A percentile compares a stretch with the other conserved stretches of the same genome.
These are phyloP conservation scores for Jimgerdemannia flammicorona DNA, from an alignment of 192 early-diverging fungal species.

Conservation along the genomic window DNA sequence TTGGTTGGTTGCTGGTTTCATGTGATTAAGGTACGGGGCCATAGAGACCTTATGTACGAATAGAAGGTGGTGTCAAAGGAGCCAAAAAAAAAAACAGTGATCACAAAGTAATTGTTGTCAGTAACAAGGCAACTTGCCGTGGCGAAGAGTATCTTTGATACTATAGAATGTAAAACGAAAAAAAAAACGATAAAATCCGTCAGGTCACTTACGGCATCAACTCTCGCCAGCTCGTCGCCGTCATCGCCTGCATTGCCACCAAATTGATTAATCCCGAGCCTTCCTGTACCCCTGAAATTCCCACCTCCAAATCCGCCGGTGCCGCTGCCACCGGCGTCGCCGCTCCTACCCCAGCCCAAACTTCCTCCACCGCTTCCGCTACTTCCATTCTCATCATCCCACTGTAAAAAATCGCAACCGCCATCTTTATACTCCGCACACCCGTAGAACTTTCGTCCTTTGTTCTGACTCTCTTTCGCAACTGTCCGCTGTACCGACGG, in stretches of 20 bases:
- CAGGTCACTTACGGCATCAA: not conserved
- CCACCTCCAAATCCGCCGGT: not conserved
- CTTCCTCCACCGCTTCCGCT: not conserved
- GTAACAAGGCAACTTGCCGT: not conserved
- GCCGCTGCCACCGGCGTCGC: not conserved
- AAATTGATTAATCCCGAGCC: not conserved
- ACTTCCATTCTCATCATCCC: not conserved
- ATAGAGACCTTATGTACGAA: not conserved
- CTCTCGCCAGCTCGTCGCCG: not conserved
- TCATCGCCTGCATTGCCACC: not conserved
- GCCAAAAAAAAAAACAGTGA: not conserved
- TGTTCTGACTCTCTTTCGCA: constrained; percentile 49
- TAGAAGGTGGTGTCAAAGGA: not conserved
- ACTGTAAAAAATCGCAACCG: constrained; percentile 16
- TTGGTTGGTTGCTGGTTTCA: constrained; percentile 3
- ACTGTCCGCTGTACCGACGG: constrained; percentile 35
- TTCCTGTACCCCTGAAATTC: not conserved
- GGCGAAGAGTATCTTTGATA: not conserved
- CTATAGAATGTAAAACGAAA: not conserved
- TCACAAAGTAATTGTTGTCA: not conserved
- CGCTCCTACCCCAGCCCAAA: not conserved
- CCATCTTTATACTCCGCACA: constrained; percentile 34
- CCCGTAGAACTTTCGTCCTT: constrained; percentile 49
- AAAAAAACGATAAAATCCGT: not conserved
- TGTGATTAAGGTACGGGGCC: not conserved